Conservation (phyloP, 768 basidiomycete genomes). For the Leccinum disarticulatum region DNA sequence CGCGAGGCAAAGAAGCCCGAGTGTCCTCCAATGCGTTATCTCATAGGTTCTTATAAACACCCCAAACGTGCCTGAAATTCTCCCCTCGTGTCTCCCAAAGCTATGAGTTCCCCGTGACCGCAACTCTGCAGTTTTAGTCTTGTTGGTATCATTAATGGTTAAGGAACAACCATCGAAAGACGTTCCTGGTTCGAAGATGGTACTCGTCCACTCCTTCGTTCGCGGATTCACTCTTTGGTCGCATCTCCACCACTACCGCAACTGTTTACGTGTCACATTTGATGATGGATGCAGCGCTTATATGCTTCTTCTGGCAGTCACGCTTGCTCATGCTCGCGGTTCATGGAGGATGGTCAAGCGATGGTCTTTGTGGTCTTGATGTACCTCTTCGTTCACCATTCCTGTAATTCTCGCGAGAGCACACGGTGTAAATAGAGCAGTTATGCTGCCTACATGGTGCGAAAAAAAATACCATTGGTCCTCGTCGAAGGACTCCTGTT, state of each 20-base stretch:
- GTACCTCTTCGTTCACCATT: neutral
- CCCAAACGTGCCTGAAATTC: slow-evolving; percentile 5
- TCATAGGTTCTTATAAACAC: slow-evolving; percentile 21
- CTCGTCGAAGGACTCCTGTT: too few species aligned
- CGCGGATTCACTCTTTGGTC: neutral
- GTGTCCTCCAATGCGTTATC: slow-evolving; percentile 1
- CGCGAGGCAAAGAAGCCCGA: slow-evolving; percentile 19
- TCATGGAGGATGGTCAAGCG: neutral
- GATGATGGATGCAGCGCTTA: neutral
- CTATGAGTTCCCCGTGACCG: slow-evolving; percentile 1
- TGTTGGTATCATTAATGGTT: slow-evolving; percentile 10
- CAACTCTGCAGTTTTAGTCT: neutral
- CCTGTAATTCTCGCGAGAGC: too few species aligned
- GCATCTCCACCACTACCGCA: neutral
- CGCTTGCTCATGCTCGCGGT: neutral
- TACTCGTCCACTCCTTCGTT: too few species aligned
- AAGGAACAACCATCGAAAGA: neutral
- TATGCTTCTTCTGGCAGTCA: neutral
- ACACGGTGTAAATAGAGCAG: too few species aligned
- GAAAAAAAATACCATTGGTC: too few species aligned
- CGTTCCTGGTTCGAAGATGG: neutral
- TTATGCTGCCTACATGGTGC: too few species aligned
- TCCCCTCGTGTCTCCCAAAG: slow-evolving; percentile 5
- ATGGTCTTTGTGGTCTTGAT: neutral
- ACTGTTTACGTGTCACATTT: neutral